Evolutionary conservation across 2,329 filamentous ascomycete genomes (phyloP), one percentile per base, ranked within the genome.

Genomic region (Sporothrix mexicana): DNA sequence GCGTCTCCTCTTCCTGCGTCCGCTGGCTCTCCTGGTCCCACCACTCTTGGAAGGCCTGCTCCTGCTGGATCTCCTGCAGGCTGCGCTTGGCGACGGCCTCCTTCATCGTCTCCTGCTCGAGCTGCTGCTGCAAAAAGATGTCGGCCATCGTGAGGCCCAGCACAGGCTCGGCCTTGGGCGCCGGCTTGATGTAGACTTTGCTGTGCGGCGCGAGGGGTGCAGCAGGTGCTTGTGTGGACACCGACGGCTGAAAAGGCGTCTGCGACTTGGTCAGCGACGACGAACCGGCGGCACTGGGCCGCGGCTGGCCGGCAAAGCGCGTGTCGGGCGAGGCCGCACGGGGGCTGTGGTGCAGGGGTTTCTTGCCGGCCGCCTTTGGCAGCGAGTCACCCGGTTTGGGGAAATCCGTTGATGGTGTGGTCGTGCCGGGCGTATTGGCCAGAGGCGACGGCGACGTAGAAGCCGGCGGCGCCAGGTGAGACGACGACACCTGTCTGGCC

Each of bases 31-130:
- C 95, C 75, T 92, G 90, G 76, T 97, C 93, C 94, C 94, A 97
- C 94, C 95, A 97, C 80, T 97, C 91, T 79, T 98, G 93, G 80
- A 99, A 99, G 69, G 94, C 94, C 79, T 99, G 96, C 81, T 99
- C 96, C 76, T 96, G 90, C 80, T 99, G 96, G 73, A 99, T 99
- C 75, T 98, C 96, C 78, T 97, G 91, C 43, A 99, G 83, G 75
- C 93, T 96, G 72, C 95, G 88, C 82, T 97, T 98, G 1, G 94
- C 93, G 12, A 91, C 91, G 0, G 94, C 93, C 79, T 97, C 95
- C 70, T 90, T 91, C 74, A 97, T 90, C 20, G 89, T 88, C 73
- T 94, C 90, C 79, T 97, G 96, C 79, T 98, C 95, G 9, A 89
- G 89, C 80, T 92, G 90, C 81, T 99, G 94, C 78, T 97, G 90